A percentile compares a stretch with the other conserved stretches of the same genome.
These are phyloP conservation scores for Eimeria tenella DNA, from an alignment of 169 alveolate genomes.

Conservation along the genomic window DNA sequence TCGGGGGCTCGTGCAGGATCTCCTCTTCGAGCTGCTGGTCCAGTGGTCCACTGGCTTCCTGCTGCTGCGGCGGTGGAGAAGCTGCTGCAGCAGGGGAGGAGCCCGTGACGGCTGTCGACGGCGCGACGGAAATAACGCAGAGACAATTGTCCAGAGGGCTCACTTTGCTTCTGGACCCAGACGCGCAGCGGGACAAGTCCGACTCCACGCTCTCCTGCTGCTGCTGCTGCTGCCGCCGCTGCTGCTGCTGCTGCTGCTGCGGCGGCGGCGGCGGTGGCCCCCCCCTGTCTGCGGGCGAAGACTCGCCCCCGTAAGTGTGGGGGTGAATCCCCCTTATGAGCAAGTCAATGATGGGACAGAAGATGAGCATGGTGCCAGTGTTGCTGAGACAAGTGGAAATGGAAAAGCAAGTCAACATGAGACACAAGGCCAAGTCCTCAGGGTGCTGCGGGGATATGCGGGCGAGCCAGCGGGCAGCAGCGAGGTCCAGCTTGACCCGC, in stretches of 20 bases:
- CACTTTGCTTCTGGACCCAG: too few relatives aligned
- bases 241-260: slow-evolving; percentile 27
- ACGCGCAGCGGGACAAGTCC: too few relatives aligned
- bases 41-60: background rate
- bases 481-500: slow-evolving; percentile 33
- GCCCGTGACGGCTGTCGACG: too few relatives aligned
- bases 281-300: background rate
- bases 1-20: background rate
- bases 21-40: background rate
- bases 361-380: slow-evolving; percentile 53
- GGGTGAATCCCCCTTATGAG: background rate
- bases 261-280: background rate
- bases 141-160: too few relatives aligned
- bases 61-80: background rate
- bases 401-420: slow-evolving; percentile 20
- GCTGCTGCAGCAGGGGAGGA: background rate
- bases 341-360: slow-evolving; percentile 59
- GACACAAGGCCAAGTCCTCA: slow-evolving; percentile 36
- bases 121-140: too few relatives aligned
- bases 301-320: background rate
- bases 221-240: slow-evolving; percentile 20
- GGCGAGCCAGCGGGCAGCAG: background rate
- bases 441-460: slow-evolving; percentile 36
- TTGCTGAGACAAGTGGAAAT: slow-evolving; percentile 68
- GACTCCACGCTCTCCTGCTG: background rate